These are phyloP conservation scores for Fusarium sterilihyphosum DNA, from an alignment of 2,329 filamentous ascomycete genomes.

Conservation along the genomic window DNA sequence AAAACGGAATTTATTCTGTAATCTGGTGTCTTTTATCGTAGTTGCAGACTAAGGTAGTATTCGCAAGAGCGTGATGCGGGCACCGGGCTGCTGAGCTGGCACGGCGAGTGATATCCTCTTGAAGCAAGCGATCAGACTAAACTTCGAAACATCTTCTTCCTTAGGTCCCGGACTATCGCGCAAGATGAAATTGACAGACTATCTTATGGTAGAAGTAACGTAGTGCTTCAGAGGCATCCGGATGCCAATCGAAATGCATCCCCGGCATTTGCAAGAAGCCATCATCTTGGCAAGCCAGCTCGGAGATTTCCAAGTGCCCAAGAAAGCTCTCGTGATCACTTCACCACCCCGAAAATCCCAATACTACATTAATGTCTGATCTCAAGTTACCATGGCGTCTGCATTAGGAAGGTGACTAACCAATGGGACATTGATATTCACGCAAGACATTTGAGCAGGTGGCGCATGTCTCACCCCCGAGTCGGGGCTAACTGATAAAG, in stretches of 20 bases:
- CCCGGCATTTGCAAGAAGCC: background rate
- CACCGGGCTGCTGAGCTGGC: background rate
- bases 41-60: slow-evolving; percentile 11
- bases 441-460: slow-evolving; percentile 15
- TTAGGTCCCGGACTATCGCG: background rate
- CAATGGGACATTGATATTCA: background rate
- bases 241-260: background rate
- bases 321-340: slow-evolving; percentile 1
- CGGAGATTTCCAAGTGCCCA: background rate
- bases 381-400: background rate
- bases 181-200: background rate
- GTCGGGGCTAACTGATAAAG: background rate
- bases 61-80: slow-evolving; percentile 4
- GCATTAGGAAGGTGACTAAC: slow-evolving; percentile 13
- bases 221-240: background rate
- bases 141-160: background rate
- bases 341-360: background rate
- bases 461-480: slow-evolving; percentile 12
- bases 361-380: slow-evolving; percentile 3
- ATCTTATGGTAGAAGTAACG: background rate
- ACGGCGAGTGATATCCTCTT: background rate
- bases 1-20: background rate
- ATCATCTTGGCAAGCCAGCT: background rate
- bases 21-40: background rate
- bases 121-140: background rate